phyloP scores from a whole-genome alignment of 495 filamentous ascomycete species.

The Gamarada debralockiae region DNA sequence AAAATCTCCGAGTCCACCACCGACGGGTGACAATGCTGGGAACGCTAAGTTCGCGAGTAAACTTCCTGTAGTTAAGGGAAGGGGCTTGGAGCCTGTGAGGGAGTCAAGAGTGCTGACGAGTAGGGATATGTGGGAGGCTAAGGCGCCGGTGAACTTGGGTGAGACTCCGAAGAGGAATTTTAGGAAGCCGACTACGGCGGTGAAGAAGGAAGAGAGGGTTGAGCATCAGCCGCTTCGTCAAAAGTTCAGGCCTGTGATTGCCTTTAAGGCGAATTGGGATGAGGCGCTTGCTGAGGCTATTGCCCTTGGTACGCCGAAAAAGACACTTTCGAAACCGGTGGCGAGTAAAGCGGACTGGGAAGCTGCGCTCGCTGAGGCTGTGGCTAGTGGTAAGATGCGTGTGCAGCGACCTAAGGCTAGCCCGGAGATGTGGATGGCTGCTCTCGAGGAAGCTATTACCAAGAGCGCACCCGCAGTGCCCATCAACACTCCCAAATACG shows the following conservation, averaged over 20 bases:
- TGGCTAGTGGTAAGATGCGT: constrained; percentile 6
- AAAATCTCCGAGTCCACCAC: constrained; percentile 3
- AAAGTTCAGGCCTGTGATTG: constrained; percentile 7
- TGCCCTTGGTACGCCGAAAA: neutral
- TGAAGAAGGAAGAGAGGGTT: neutral
- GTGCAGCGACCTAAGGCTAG: neutral
- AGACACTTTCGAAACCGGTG: neutral
- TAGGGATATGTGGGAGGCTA: constrained; percentile 14
- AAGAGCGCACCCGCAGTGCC: neutral
- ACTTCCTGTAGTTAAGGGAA: neutral
- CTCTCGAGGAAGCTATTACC: constrained; percentile 1
- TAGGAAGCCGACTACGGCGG: neutral
- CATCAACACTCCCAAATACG: constrained; percentile 1
- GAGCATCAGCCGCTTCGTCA: constrained; percentile 7
- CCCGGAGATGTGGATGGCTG: constrained; percentile 9
- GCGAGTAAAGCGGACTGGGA: constrained; percentile 10
- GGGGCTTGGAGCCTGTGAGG: constrained; percentile 7
- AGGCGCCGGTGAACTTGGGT: constrained; percentile 4
- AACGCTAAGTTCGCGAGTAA: constrained; percentile 1
- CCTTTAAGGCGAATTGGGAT: constrained; percentile 8
- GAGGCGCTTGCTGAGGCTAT: constrained; percentile 2
- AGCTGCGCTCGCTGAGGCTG: constrained; percentile 12
- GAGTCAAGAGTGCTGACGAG: constrained; percentile 22
- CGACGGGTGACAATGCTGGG: too few species aligned
- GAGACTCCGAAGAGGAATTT: constrained; percentile 4